Base-by-base conservation (phyloP, 129 eudicot species). In the Chrysanthemum lavandulifolium region DNA sequence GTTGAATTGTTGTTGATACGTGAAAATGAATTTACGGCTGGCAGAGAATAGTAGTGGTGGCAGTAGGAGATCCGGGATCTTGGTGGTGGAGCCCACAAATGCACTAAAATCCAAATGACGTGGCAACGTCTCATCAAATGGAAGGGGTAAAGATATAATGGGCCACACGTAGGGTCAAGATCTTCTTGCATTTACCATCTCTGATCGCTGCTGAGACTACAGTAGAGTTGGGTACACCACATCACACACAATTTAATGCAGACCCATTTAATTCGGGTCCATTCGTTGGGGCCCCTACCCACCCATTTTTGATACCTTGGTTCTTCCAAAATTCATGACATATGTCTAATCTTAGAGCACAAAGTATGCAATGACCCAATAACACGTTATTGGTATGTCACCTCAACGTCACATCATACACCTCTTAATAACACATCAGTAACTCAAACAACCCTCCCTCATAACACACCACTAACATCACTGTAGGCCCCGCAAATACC, bases 21-120 rank as follows among this genome's bases (percentile, higher is more conserved):
- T 58, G 56, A 53, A 27, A 73, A 51, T 69, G 33, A 45, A 40
- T 68, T 78, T 73, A 78, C 77, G 82, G 76, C 61, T 71, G 82
- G 67, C 80, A 76, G 74, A 76, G 61, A 76, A 57, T 40, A 40
- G 2, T 40, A 76, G 74, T 45, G 67, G 69, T 75, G 61, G 73
- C 81, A 70, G 72, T 71, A 65, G 72, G 72, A 78, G 82, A 78
- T 78, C 77, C 77, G 61, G 82, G 82, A 78, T 78, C 82, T 78
- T 78, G 71, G 50, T 54, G 52, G 82, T 78, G 82, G 81, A 8
- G 23, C 77, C 77, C 3, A 2, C 12, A 1, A 0, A 0, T 33
- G 23, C 77, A 78, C 82, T 78, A 78, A 71, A 78, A 5, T 63
- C 76, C 82, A 78, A 78, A n/a, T 71, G 72, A 78, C 51, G 82